A percentile compares a stretch with the other conserved stretches of the same genome.
Conservation (phyloP, 2,329 filamentous ascomycete species). For the Geosmithia flava region DNA sequence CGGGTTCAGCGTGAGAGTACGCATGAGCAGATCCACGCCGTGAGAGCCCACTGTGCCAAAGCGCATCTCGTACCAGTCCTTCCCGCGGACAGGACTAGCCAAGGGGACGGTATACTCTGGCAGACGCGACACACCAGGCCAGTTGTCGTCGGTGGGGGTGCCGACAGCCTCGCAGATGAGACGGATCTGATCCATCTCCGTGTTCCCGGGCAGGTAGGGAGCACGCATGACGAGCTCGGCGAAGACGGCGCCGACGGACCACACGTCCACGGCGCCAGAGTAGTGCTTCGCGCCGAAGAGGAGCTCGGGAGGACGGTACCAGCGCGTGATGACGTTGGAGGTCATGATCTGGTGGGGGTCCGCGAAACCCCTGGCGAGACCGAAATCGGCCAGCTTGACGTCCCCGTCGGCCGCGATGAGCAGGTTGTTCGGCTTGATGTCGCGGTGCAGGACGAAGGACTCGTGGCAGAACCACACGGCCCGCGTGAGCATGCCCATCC, state of each 20-base stretch:
- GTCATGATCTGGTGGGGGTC: conserved; percentile 89
- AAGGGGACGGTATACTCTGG: conserved; percentile 67
- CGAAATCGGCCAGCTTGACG: conserved; percentile 95
- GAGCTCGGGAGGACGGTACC: conserved; percentile 91
- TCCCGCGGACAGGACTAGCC: conserved; percentile 47
- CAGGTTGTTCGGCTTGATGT: conserved; percentile 98
- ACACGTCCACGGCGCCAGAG: conserved; percentile 81
- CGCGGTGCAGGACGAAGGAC: conserved; percentile 85
- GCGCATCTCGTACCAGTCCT: conserved; percentile 59
- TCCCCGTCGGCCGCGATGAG: conserved; percentile 87
- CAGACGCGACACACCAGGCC: conserved; percentile 79
- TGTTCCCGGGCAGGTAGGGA: conserved; percentile 73
- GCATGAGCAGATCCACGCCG: conserved; percentile 80
- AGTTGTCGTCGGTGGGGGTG: conserved; percentile 85
- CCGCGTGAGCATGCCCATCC: conserved; percentile 94
- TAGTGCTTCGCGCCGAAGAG: conserved; percentile 87
- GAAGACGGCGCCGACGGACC: conserved; percentile 87
- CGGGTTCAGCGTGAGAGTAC: conserved; percentile 79
- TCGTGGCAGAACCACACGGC: conserved; percentile 96
- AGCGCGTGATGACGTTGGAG: conserved; percentile 86
- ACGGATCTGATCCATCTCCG: conserved; percentile 75
- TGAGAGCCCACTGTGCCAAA: conserved; percentile 73
- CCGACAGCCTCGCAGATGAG: conserved; percentile 79
- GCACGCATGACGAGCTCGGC: conserved; percentile 77
- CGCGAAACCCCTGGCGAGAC: conserved; percentile 78